These are phyloP conservation scores for Cadophora luteo-olivacea DNA, from an alignment of 2,329 filamentous ascomycete genomes.

Conservation along the genomic window DNA sequence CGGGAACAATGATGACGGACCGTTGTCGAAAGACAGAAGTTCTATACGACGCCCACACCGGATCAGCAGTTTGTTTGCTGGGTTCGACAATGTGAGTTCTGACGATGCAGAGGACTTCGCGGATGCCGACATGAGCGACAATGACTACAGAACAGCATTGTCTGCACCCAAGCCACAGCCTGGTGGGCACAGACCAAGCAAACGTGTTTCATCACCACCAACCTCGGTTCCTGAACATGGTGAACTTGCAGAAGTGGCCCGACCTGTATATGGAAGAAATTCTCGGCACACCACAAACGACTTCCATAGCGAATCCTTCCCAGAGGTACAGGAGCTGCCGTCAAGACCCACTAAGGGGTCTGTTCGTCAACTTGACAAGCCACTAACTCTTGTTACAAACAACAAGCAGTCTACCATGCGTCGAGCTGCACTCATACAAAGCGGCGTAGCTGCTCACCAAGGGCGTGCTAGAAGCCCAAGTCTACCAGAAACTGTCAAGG, in stretches of 20 bases:
- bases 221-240: conserved; percentile 41
- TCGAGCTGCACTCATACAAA: conserved; percentile 81
- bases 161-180: conserved; percentile 63
- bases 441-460: conserved; percentile 73
- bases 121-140: conserved; percentile 67
- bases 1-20: conserved; percentile 82
- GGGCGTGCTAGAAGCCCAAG: conserved; percentile 70
- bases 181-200: conserved; percentile 29
- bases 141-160: conserved; percentile 70
- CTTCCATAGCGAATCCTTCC: conserved; percentile 31
- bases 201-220: conserved; percentile 33
- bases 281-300: conserved; percentile 32
- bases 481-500: conserved; percentile 59
- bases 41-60: conserved; percentile 71
- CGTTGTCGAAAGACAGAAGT: conserved; percentile 62
- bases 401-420: conserved; percentile 64
- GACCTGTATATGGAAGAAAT: conserved; percentile 30
- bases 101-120: conserved; percentile 69
- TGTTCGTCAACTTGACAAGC: conserved; percentile 42
- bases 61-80: conserved; percentile 85
- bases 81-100: conserved; percentile 76
- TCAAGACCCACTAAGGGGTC: conserved; percentile 32
- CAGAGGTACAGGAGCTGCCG: conserved; percentile 34
- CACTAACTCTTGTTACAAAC: conserved; percentile 41
- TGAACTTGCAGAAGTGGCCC: conserved; percentile 34